Evolutionary conservation across 148 eudicot species (phyloP).

Genomic region (Tetragonia tetragonoides): DNA sequence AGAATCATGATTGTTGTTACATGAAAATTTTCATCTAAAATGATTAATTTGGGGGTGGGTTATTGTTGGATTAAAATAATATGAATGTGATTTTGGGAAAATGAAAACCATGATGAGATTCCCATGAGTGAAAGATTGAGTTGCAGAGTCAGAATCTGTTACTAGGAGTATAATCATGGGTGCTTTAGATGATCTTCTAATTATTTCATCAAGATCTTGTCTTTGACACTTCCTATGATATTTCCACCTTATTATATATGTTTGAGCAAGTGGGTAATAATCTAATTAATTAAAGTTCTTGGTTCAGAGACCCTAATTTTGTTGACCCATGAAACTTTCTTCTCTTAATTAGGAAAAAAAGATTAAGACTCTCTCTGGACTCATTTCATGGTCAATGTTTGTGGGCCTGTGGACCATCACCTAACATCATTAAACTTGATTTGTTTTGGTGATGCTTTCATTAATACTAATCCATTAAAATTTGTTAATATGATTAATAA

Average conservation of each 20-base stretch:
- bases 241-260: neutral
- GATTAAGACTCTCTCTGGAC: neutral
- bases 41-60: neutral
- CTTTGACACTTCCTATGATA: conserved; percentile 9
- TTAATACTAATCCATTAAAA: neutral
- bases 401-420: neutral
- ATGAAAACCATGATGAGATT: conserved; percentile 10
- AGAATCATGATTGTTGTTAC: neutral
- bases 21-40: neutral
- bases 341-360: neutral
- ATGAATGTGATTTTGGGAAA: neutral
- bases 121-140: conserved; percentile 1
- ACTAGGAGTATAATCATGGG: neutral
- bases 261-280: neutral
- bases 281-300: neutral
- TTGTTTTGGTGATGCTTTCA: neutral
- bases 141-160: neutral
- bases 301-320: neutral
- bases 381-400: conserved; percentile 16
- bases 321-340: conserved; percentile 3
- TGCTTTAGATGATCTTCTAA: conserved; percentile 14
- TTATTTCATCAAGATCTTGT: conserved; percentile 21
- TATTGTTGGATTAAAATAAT: neutral
- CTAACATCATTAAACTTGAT: neutral
- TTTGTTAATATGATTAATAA: neutral